A percentile compares a stretch with the other conserved stretches of the same genome.
Evolutionary conservation across 305 asterid genomes (phyloP).

Genomic region (Fraxinus nigra): DNA sequence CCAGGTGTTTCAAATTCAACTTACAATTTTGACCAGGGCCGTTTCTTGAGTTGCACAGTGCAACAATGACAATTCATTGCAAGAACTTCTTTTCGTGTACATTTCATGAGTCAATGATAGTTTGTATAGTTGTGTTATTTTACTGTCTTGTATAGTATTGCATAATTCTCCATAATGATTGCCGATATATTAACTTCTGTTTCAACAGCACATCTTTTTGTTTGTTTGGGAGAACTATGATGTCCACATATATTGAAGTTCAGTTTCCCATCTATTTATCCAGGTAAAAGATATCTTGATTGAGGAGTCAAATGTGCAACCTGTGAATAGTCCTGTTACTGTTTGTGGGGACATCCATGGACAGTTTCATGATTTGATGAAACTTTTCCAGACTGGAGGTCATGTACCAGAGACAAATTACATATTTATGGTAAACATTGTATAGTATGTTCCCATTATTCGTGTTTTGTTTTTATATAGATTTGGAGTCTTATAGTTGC

Average conservation of each 20-base stretch:
- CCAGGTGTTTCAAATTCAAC: not conserved
- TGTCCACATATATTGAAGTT: slow-evolving; percentile 10
- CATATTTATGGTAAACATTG: slow-evolving; percentile 76
- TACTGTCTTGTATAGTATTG: not conserved
- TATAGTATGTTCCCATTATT: not conserved
- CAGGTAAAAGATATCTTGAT: slow-evolving; percentile 96
- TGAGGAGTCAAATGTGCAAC: slow-evolving; percentile 99
- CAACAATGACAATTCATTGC: not conserved
- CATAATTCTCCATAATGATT: not conserved
- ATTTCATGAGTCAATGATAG: not conserved
- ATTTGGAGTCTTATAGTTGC: not conserved
- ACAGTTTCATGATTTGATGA: slow-evolving; percentile 95
- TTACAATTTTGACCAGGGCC: not conserved
- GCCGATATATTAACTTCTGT: not conserved
- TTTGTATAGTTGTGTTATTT: not conserved
- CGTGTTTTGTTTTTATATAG: slow-evolving; percentile 2
- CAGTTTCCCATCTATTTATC: slow-evolving; percentile 11
- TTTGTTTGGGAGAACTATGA: not conserved
- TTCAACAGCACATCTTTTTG: not conserved
- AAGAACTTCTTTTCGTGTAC: not conserved
- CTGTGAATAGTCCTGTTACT: slow-evolving; percentile 96
- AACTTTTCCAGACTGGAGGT: slow-evolving; percentile 98
- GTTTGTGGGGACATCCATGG: slow-evolving; percentile 99
- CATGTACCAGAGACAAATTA: slow-evolving; percentile 97
- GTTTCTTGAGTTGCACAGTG: not conserved